A percentile compares a stretch with the other conserved stretches of the same genome.
Evolutionary conservation across 169 alveolate genomes (phyloP).

Genomic region (Eimeria brunetti): DNA sequence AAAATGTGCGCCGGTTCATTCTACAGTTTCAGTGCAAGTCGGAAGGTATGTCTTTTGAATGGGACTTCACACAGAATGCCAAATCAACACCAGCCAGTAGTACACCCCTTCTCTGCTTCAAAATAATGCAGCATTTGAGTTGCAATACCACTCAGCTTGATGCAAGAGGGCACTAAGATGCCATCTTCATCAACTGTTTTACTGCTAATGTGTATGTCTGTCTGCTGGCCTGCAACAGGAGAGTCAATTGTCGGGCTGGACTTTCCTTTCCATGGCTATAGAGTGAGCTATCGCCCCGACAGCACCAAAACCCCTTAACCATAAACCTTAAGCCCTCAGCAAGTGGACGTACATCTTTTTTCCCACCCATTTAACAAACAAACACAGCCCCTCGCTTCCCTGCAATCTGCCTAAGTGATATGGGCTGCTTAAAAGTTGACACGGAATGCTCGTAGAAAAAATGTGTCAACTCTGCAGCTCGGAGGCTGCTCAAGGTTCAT

Average conservation of each 20-base stretch:
- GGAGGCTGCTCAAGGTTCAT: neutral
- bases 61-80: neutral
- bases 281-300: conserved; percentile 42
- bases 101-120: neutral
- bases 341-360: neutral
- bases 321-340: neutral
- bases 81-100: neutral
- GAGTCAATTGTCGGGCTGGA: conserved; percentile 74
- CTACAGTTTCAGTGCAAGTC: conserved; percentile 64
- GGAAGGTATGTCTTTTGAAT: conserved; percentile 53
- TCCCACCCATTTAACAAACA: neutral
- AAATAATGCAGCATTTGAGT: neutral
- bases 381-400: neutral
- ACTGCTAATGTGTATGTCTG: neutral
- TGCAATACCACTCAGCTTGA: neutral
- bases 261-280: conserved; percentile 68
- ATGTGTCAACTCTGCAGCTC: neutral
- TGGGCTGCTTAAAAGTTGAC: neutral
- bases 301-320: neutral
- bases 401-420: neutral
- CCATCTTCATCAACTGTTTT: neutral
- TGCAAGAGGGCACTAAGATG: neutral
- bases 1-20: conserved; percentile 57
- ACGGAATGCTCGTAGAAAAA: neutral
- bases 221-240: conserved; percentile 37